A percentile compares a stretch with the other conserved stretches of the same genome.
phyloP scores from a whole-genome alignment of 2,329 filamentous ascomycete species.

The Pseudocercospora fuligena region DNA sequence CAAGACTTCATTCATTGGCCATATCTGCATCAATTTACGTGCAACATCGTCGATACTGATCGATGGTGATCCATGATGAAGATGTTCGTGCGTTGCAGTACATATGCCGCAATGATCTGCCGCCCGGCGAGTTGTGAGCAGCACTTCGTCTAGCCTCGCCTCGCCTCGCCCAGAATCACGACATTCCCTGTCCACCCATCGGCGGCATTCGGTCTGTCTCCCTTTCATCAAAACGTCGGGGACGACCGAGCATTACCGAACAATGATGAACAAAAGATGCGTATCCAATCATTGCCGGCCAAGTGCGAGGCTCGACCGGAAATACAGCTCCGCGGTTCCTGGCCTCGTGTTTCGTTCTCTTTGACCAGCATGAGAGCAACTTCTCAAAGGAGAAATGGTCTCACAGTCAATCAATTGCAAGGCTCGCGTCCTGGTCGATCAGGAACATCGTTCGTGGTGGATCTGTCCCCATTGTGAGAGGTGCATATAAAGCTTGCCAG shows the following conservation, averaged over 20 bases:
- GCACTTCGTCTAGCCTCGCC: not conserved
- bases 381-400: constrained; percentile 6
- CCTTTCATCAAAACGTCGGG: constrained; percentile 3
- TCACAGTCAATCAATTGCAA: not conserved
- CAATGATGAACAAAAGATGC: constrained; percentile 2
- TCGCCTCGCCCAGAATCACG: constrained; percentile 3
- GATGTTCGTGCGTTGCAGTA: not conserved
- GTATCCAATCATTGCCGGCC: constrained; percentile 2
- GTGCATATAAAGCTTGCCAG: constrained; percentile 19
- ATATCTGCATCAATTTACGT: not conserved
- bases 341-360: not conserved
- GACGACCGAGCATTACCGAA: constrained; percentile 11
- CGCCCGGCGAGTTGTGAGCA: not conserved
- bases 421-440: not conserved
- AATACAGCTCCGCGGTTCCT: not conserved
- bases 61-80: not conserved
- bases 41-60: not conserved
- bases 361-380: not conserved
- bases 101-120: not conserved
- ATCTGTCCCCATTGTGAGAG: constrained; percentile 1
- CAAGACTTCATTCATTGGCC: not conserved
- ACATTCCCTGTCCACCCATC: not conserved
- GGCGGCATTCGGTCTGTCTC: constrained; percentile 4
- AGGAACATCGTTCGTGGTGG: constrained; percentile 1
- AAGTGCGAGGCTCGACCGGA: constrained; percentile 11